These are phyloP conservation scores for Lachancea nothofagi DNA, from an alignment of 805 yeast species.

Conservation along the genomic window DNA sequence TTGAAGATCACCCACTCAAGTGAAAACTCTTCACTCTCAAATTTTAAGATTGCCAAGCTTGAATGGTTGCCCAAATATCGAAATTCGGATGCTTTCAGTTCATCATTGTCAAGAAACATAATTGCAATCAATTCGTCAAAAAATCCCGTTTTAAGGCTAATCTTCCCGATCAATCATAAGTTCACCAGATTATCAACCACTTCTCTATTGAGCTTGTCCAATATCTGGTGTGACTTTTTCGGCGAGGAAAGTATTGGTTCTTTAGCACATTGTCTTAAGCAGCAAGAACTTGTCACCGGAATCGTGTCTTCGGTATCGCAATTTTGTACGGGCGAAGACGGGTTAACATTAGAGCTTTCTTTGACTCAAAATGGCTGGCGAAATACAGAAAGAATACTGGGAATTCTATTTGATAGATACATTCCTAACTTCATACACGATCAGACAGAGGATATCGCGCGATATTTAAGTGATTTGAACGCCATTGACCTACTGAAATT, in stretches of 20 bases:
- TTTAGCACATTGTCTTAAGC: constrained; percentile 38
- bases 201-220: constrained; percentile 31
- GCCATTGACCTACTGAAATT: constrained; percentile 44
- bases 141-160: constrained; percentile 38
- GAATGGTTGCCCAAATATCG: constrained; percentile 19
- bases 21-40: background rate
- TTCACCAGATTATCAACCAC: constrained; percentile 14
- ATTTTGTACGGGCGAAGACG: constrained; percentile 34
- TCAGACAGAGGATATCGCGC: constrained; percentile 30
- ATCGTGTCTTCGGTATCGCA: constrained; percentile 41
- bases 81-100: constrained; percentile 22
- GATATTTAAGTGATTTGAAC: constrained; percentile 43
- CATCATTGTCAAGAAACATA: constrained; percentile 18
- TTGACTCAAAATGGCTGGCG: constrained; percentile 44
- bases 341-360: constrained; percentile 45
- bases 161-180: constrained; percentile 38
- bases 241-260: constrained; percentile 60
- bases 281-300: constrained; percentile 33
- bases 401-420: constrained; percentile 29
- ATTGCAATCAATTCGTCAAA: constrained; percentile 37
- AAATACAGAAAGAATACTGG: constrained; percentile 33
- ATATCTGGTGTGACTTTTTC: constrained; percentile 50
- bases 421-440: constrained; percentile 15
- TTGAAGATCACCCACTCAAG: background rate
- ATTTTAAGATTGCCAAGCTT: constrained; percentile 21